A percentile compares a stretch with the other conserved stretches of the same genome.
phyloP scores from a whole-genome alignment of 2,329 filamentous ascomycete species.

The Penicillium fuscoglaucum region DNA sequence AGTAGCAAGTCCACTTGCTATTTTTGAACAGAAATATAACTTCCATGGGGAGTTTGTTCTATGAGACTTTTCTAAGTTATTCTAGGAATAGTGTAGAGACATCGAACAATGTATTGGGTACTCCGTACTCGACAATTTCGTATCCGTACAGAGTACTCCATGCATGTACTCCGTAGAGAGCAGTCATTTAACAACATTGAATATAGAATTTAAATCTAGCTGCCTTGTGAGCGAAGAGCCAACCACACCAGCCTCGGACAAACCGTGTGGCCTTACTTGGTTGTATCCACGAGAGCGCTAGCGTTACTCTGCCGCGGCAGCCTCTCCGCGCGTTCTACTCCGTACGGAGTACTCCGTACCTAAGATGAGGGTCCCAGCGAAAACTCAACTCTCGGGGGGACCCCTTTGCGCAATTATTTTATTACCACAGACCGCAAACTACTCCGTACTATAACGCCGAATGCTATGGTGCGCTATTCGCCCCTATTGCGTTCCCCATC shows the following conservation, averaged over 20 bases:
- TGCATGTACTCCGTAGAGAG: too few species aligned
- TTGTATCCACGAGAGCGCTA: neutral
- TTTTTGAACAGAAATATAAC: neutral
- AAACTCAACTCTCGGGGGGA: neutral
- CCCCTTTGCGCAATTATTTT: neutral
- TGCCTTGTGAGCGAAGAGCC: neutral
- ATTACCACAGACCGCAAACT: neutral
- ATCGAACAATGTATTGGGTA: neutral
- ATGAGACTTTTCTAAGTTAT: neutral
- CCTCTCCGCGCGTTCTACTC: neutral
- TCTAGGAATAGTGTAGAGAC: neutral
- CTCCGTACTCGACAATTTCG: too few species aligned
- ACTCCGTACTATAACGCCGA: neutral
- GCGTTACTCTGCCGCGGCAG: neutral
- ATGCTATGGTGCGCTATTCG: neutral
- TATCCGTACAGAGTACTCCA: too few species aligned
- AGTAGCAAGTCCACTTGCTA: neutral
- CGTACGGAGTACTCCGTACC: neutral
- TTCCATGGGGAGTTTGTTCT: neutral
- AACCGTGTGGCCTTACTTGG: neutral
- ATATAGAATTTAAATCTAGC: neutral
- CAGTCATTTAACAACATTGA: too few species aligned
- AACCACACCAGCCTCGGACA: neutral
- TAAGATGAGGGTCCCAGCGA: neutral
- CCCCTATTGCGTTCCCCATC: neutral